Evolutionary conservation across 108 stramenopile species (phyloP).

Genomic region (Nannochloropsis granulata): DNA sequence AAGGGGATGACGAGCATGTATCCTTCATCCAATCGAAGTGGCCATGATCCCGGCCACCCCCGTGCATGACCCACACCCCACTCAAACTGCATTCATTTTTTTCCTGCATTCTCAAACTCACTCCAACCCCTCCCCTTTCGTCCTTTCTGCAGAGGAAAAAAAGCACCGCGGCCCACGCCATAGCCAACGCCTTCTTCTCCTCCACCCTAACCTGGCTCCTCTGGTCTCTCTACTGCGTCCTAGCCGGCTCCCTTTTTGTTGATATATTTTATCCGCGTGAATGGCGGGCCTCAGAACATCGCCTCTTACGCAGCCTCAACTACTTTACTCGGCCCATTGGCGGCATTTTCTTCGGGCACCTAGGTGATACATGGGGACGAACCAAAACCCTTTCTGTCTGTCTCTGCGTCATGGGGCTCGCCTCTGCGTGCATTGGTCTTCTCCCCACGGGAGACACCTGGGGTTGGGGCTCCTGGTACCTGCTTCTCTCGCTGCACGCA

Average conservation of each 20-base stretch:
- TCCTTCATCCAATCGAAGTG: no score
- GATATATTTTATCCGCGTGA: background rate
- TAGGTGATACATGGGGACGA: background rate
- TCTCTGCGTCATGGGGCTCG: background rate
- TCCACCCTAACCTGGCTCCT: background rate
- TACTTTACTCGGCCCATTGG: background rate
- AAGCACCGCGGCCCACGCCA: background rate
- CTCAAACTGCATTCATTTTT: no score
- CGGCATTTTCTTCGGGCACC: background rate
- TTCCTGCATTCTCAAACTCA: no score
- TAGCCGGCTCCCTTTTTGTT: background rate
- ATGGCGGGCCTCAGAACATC: background rate
- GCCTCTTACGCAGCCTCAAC: background rate
- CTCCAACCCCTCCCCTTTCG: background rate
- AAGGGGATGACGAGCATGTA: no score
- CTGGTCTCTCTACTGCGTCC: background rate
- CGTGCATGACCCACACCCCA: no score
- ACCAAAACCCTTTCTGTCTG: background rate
- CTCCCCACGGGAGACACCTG: background rate
- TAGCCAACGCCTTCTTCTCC: background rate
- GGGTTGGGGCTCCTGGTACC: background rate
- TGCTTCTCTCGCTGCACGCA: background rate
- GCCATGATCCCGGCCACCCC: no score
- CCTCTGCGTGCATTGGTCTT: background rate
- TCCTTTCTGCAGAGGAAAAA: background rate